Evolutionary conservation across 1,284 basidiomycete species (phyloP).

Genomic region (Melampsora larici-populina): DNA sequence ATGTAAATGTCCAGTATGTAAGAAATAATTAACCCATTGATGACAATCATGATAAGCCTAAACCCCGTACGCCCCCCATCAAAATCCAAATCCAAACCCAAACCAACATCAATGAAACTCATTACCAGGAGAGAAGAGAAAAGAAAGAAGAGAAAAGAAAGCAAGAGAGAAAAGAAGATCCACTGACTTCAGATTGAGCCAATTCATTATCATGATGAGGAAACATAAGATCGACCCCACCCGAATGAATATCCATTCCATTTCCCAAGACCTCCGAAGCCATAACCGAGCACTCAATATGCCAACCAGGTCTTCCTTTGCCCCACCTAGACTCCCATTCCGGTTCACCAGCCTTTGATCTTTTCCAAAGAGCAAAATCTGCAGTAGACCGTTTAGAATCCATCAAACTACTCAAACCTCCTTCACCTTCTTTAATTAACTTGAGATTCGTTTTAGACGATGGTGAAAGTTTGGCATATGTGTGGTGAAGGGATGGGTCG

Average conservation of each 20-base stretch:
- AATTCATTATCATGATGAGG: constrained; percentile 99
- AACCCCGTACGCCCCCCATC: too few species aligned
- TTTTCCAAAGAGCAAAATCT: constrained; percentile 98
- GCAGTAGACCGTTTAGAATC: constrained; percentile 62
- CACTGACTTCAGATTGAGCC: constrained; percentile 82
- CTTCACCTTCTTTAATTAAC: constrained; percentile 88
- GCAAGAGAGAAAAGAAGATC: background rate
- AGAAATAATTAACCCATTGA: constrained; percentile 98
- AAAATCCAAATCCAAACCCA: too few species aligned
- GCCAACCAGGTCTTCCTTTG: constrained; percentile 94
- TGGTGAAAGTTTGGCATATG: constrained; percentile 93
- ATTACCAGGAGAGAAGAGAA: background rate
- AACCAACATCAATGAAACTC: background rate
- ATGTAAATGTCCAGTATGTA: constrained; percentile 97
- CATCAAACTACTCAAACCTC: constrained; percentile 60
- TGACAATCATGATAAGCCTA: constrained; percentile 87
- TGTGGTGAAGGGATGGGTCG: constrained; percentile 58
- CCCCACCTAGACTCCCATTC: constrained; percentile 97
- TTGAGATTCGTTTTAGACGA: constrained; percentile 91
- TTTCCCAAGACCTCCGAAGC: constrained; percentile 86
- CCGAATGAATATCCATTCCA: constrained; percentile 96
- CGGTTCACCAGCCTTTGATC: constrained; percentile 95
- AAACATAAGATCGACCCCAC: constrained; percentile 93
- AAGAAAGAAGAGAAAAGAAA: background rate
- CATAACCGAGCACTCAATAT: constrained; percentile 99